A percentile compares a stretch with the other conserved stretches of the same genome.
phyloP scores from a whole-genome alignment of 805 yeast species.

The Saccharomycopsis selenospora region DNA sequence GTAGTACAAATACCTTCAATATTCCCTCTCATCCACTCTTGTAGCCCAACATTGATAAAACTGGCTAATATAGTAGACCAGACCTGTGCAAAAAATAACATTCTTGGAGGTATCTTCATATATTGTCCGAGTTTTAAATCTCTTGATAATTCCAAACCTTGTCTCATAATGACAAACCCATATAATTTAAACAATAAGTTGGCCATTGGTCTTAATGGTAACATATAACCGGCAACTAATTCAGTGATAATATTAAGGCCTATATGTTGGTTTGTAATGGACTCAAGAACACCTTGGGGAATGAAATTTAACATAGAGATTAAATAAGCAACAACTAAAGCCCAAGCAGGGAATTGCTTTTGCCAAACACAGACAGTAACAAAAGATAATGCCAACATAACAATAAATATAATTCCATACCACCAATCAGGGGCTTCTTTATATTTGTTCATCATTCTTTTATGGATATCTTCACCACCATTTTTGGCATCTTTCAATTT shows the following conservation, averaged over 20 bases:
- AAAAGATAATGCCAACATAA: conserved; percentile 34
- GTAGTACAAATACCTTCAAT: conserved; percentile 36
- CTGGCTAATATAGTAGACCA: conserved; percentile 35
- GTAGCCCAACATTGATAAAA: conserved; percentile 32
- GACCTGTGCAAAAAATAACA: conserved; percentile 42
- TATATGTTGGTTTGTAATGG: conserved; percentile 33
- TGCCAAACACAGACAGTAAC: conserved; percentile 33
- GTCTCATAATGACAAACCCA: conserved; percentile 48
- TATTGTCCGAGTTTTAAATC: conserved; percentile 53
- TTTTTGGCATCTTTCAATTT: conserved; percentile 37
- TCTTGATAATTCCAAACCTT: conserved; percentile 43
- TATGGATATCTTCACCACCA: conserved; percentile 34
- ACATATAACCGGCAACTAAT: conserved; percentile 51
- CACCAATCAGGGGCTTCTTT: conserved; percentile 72
- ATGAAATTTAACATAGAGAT: conserved; percentile 46
- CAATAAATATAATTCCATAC: conserved; percentile 43
- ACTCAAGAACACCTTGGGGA: conserved; percentile 47
- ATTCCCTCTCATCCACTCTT: conserved; percentile 36
- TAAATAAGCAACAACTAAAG: conserved; percentile 44
- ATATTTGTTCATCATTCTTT: conserved; percentile 46
- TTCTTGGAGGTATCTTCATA: conserved; percentile 49
- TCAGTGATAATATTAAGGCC: conserved; percentile 45
- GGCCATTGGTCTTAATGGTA: conserved; percentile 50
- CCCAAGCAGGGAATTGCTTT: conserved; percentile 55
- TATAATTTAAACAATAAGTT: conserved; percentile 47